Percentiles rank a stretch among this genome's conserved stretches.
These are phyloP conservation scores for Boletellus sp. DNA, from an alignment of 768 basidiomycete species.

Conservation along the genomic window DNA sequence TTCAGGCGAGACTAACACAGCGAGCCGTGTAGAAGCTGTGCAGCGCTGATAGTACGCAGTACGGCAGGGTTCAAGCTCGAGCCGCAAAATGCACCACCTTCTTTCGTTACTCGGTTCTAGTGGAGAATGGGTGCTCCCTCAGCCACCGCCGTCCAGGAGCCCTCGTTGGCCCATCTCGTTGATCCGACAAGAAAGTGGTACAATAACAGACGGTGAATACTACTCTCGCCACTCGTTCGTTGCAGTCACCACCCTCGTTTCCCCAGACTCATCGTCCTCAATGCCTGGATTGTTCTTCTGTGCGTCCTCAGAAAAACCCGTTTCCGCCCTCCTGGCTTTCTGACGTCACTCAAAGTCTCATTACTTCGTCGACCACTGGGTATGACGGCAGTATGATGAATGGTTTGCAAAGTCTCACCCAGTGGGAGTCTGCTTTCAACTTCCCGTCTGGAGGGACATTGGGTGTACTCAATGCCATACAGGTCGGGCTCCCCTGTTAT, in stretches of 20 bases:
- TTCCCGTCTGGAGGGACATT: constrained; percentile 53
- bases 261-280: constrained; percentile 55
- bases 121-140: constrained; percentile 44
- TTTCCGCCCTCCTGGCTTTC: background rate
- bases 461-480: constrained; percentile 71
- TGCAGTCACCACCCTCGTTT: background rate
- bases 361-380: constrained; percentile 74
- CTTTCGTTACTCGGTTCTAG: background rate
- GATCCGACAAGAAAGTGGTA: constrained; percentile 71
- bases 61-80: too few relatives aligned
- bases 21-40: too few relatives aligned
- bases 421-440: constrained; percentile 62
- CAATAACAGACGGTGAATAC: constrained; percentile 61
- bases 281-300: constrained; percentile 70
- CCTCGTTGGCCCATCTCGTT: constrained; percentile 50
- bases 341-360: constrained; percentile 41
- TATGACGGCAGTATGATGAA: constrained; percentile 82
- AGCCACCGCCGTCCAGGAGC: constrained; percentile 17
- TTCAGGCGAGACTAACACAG: too few relatives aligned
- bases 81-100: background rate
- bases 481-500: constrained; percentile 36
- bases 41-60: too few relatives aligned
- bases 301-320: constrained; percentile 28
- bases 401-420: constrained; percentile 63
- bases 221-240: background rate